Percentiles rank a stretch among this genome's conserved stretches.
phyloP scores from a whole-genome alignment of 2,329 filamentous ascomycete species.

The Pestalotiopsis sp. region DNA sequence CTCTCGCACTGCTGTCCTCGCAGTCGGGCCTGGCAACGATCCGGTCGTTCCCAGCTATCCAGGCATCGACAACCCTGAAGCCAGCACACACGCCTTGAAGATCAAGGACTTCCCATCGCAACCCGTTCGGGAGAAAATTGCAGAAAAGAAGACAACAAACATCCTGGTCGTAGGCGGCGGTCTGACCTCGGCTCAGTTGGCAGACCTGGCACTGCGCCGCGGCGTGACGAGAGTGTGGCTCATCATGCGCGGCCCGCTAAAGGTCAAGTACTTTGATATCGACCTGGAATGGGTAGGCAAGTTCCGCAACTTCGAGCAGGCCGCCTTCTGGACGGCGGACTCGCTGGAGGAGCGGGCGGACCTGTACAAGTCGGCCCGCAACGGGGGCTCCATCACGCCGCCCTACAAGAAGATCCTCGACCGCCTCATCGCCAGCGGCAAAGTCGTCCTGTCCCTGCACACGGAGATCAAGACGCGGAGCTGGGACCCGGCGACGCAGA shows the following conservation, averaged over 20 bases:
- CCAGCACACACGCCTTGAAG: slow-evolving; percentile 63
- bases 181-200: slow-evolving; percentile 74
- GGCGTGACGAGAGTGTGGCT: slow-evolving; percentile 72
- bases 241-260: slow-evolving; percentile 62
- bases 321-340: slow-evolving; percentile 77
- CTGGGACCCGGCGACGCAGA: slow-evolving; percentile 50
- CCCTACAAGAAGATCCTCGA: slow-evolving; percentile 69
- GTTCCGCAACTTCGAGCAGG: slow-evolving; percentile 77
- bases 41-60: slow-evolving; percentile 47
- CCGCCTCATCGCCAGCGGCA: slow-evolving; percentile 54
- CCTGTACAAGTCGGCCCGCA: slow-evolving; percentile 67
- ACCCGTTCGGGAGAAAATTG: slow-evolving; percentile 55
- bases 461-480: slow-evolving; percentile 56
- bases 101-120: slow-evolving; percentile 60
- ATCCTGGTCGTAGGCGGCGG: slow-evolving; percentile 76
- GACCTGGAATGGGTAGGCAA: slow-evolving; percentile 81
- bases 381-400: slow-evolving; percentile 77
- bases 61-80: slow-evolving; percentile 32
- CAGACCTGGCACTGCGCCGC: slow-evolving; percentile 65
- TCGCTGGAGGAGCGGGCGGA: slow-evolving; percentile 68
- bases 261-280: slow-evolving; percentile 78
- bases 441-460: slow-evolving; percentile 57
- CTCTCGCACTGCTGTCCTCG: slow-evolving; percentile 67
- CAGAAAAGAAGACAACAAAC: slow-evolving; percentile 53
- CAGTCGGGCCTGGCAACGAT: slow-evolving; percentile 68